Base-by-base conservation (phyloP, 352 stramenopile species). In the Vaucheria bursata region DNA sequence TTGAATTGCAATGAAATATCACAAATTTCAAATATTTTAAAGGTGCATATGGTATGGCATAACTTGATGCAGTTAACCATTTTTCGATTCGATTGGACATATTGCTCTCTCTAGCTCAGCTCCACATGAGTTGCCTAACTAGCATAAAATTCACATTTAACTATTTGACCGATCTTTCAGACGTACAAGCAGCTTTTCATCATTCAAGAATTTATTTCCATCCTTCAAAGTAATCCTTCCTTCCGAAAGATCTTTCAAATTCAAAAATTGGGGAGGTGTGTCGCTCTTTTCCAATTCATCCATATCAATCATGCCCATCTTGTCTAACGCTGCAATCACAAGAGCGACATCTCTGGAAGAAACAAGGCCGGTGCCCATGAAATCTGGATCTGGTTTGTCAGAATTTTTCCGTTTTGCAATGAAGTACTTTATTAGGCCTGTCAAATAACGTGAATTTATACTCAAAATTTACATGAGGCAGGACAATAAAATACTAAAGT, bases 321-420 rank as follows among this genome's bases (percentile, higher is more conserved):
- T 76, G 45, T 80, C 75, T 0, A 80, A 70, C 25, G 59, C 71
- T 34, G 75, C 72, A 67, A 80, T 72, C 1, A 80, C 75, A 31
- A 80, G 75, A 67, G 72, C 59, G 68, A 73, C 75, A 3, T 65
- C 75, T 0, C 59, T 25, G 31, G 67, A 77, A 0, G 75, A 67
- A 2, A 68, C 45, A 8, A 80, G 59, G n/a, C 67, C 68, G 25
- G 45, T 45, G 35, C 38, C 75, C n/a, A 72, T 66, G 25, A 80
- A 64, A 3, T 39, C n/a, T 18, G 73, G 45, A 33, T 79, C 73
- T 4, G 73, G 37, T 74, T 25, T n/a, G n/a, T n/a, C n/a, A n/a
- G n/a, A n/a, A n/a, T 53, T 77, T 18, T 18, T 18, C 45, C 45
- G 18, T 18, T 18, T 59, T 18, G 18, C 45, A n/a, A n/a, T 59